Conservation (phyloP, 345 rosid genomes). For the Sonneratia caseolaris region DNA sequence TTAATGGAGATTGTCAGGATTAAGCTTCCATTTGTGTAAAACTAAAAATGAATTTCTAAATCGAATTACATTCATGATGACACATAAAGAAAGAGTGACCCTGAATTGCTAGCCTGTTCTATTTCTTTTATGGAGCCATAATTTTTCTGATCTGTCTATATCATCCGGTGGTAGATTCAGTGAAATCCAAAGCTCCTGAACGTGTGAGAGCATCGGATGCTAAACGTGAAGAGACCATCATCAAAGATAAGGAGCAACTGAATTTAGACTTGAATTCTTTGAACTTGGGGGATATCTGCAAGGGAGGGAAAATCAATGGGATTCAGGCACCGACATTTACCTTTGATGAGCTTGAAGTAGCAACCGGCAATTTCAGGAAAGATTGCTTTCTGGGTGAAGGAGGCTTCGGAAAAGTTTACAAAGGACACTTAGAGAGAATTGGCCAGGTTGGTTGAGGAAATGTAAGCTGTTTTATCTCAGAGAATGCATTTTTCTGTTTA, state of each 20-base stretch:
- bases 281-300: slow-evolving; percentile 34
- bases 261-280: slow-evolving; percentile 37
- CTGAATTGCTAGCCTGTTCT: neutral
- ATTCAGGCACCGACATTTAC: slow-evolving; percentile 41
- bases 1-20: neutral
- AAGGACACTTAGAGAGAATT: slow-evolving; percentile 43
- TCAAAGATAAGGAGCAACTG: slow-evolving; percentile 42
- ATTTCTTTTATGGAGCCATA: neutral
- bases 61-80: too few species aligned
- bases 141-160: neutral
- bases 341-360: slow-evolving; percentile 45
- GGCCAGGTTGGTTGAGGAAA: slow-evolving; percentile 43
- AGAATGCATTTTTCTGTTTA: slow-evolving; percentile 4
- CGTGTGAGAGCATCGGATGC: slow-evolving; percentile 19
- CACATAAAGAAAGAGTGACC: neutral
- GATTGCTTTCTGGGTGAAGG: slow-evolving; percentile 82
- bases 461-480: slow-evolving; percentile 9
- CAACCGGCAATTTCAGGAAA: slow-evolving; percentile 50
- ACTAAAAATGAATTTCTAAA: too few species aligned
- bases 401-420: slow-evolving; percentile 83
- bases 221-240: slow-evolving; percentile 21
- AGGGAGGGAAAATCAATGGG: slow-evolving; percentile 23
- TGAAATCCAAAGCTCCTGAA: slow-evolving; percentile 32
- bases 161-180: slow-evolving; percentile 24
- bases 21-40: neutral